These are phyloP conservation scores for Globisporangium middletonii DNA, from an alignment of 352 stramenopile genomes.

Conservation along the genomic window DNA sequence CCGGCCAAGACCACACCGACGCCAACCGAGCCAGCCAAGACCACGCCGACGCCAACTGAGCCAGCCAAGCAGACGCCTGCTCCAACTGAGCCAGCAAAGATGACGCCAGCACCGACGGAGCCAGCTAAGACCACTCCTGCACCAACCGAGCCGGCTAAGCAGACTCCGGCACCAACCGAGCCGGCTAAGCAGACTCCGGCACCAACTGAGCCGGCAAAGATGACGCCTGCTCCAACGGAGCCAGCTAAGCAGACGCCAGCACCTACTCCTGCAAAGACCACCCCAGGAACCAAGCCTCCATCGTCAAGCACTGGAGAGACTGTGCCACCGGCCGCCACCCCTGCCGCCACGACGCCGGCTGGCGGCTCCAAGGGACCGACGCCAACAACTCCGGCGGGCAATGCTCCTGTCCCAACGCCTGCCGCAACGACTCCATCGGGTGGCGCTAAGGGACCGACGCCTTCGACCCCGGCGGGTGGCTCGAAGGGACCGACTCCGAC, in stretches of 20 bases:
- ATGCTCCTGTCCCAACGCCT: too few species aligned
- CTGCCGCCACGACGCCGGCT: slow-evolving; percentile 1
- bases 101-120: slow-evolving; percentile 2
- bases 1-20: background rate
- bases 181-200: slow-evolving; percentile 1
- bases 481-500: background rate
- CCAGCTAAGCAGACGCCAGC: background rate
- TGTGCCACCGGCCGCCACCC: slow-evolving; percentile 1
- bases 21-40: background rate
- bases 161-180: slow-evolving; percentile 4
- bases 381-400: background rate
- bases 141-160: slow-evolving; percentile 1
- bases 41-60: background rate
- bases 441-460: slow-evolving; percentile 1
- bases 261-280: slow-evolving; percentile 1
- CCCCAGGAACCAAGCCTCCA: background rate
- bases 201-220: slow-evolving; percentile 1
- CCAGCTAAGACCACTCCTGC: background rate
- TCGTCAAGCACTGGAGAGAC: background rate
- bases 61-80: slow-evolving; percentile 1
- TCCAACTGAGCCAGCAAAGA: background rate
- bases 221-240: slow-evolving; percentile 1
- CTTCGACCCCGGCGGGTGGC: background rate
- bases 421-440: background rate
- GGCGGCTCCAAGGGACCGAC: slow-evolving; percentile 1